Evolutionary conservation across 176 grass and related monocot species (phyloP).

Genomic region (Tillandsia leiboldiana): DNA sequence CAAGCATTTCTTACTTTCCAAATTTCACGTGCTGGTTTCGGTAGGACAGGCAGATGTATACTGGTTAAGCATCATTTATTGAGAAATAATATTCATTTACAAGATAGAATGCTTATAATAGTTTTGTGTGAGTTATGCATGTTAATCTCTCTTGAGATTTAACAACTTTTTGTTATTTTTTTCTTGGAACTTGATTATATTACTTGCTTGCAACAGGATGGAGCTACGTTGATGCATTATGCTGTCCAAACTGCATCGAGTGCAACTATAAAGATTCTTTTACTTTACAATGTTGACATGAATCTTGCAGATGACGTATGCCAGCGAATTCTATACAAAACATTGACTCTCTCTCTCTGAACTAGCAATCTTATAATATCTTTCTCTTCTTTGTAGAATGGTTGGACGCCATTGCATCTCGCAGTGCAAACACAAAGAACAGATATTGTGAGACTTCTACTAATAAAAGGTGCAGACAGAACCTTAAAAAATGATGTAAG

Average conservation of each 20-base stretch:
- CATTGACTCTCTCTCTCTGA: constrained; percentile 9
- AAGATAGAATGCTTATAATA: not conserved
- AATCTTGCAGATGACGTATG: constrained; percentile 76
- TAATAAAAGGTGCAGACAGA: constrained; percentile 83
- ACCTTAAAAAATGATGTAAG: constrained; percentile 75
- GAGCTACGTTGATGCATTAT: constrained; percentile 89
- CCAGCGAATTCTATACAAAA: constrained; percentile 1
- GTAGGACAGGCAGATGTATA: no score
- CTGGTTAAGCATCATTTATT: no score
- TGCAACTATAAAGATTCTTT: constrained; percentile 71
- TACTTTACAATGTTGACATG: constrained; percentile 86
- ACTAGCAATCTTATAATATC: constrained; percentile 19
- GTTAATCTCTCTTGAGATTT: not conserved
- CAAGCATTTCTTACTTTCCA: no score
- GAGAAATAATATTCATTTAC: no score
- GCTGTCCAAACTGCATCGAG: constrained; percentile 78
- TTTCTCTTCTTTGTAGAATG: constrained; percentile 42
- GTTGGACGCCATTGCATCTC: constrained; percentile 97
- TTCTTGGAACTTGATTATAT: not conserved
- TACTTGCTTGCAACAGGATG: constrained; percentile 52
- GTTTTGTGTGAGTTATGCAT: not conserved
- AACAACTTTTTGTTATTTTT: not conserved
- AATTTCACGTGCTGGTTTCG: no score
- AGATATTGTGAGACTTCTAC: constrained; percentile 75
- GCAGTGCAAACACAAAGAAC: constrained; percentile 86